phyloP scores from a whole-genome alignment of 176 grass and related monocot genomes.

The Canna indica region DNA sequence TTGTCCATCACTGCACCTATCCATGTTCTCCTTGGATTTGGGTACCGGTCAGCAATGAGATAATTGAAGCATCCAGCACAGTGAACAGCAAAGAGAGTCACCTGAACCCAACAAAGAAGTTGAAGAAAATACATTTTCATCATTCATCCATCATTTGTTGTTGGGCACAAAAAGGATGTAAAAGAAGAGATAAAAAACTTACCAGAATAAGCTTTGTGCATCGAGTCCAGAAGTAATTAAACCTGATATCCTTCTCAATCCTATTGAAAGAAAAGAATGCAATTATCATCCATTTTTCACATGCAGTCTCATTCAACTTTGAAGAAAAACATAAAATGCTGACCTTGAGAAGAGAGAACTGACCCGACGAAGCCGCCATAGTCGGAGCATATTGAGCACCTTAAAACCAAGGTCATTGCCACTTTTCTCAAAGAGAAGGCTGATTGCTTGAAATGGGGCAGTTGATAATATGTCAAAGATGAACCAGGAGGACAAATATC shows the following conservation, averaged over 20 bases:
- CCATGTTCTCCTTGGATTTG: slow-evolving; percentile 49
- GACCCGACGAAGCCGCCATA: slow-evolving; percentile 7
- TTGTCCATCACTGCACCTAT: slow-evolving; percentile 58
- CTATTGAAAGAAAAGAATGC: slow-evolving; percentile 32
- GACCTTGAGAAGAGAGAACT: slow-evolving; percentile 70
- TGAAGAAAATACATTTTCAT: not conserved
- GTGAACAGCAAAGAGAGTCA: slow-evolving; percentile 71
- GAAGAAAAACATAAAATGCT: slow-evolving; percentile 13
- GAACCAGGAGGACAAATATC: slow-evolving; percentile 9
- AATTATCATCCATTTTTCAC: slow-evolving; percentile 24
- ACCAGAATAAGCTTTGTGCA: slow-evolving; percentile 72
- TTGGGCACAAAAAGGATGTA: slow-evolving; percentile 1
- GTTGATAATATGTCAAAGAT: slow-evolving; percentile 8
- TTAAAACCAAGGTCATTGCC: not conserved
- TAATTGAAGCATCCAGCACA: slow-evolving; percentile 80
- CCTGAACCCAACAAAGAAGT: slow-evolving; percentile 25
- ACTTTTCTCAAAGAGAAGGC: not conserved
- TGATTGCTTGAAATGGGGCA: slow-evolving; percentile 3
- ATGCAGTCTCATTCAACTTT: slow-evolving; percentile 14
- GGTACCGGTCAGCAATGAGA: slow-evolving; percentile 80
- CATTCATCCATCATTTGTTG: not conserved
- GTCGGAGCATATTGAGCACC: slow-evolving; percentile 8
- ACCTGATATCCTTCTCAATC: slow-evolving; percentile 76
- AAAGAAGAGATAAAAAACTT: slow-evolving; percentile 22
- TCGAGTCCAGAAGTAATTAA: slow-evolving; percentile 80